Percentiles rank a stretch among this genome's conserved stretches.
These are phyloP conservation scores for Leccinellum rugosiceps DNA, from an alignment of 768 basidiomycete species.

Conservation along the genomic window DNA sequence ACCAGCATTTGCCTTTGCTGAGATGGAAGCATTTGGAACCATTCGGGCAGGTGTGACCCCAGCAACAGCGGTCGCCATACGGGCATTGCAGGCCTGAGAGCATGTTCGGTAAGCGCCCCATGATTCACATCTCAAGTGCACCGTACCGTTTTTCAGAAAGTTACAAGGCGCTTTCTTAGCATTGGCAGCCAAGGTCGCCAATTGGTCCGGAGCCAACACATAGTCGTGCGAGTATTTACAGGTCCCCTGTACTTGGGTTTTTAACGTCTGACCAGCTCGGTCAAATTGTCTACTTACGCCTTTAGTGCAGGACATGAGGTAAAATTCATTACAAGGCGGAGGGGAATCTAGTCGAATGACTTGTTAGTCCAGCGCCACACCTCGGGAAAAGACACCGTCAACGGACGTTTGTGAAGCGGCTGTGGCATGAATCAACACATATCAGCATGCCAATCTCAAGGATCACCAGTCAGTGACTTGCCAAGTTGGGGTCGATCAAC, in stretches of 20 bases:
- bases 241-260: constrained; percentile 39
- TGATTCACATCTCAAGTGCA: neutral
- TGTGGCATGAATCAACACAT: constrained; percentile 24
- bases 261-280: constrained; percentile 14
- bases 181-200: constrained; percentile 65
- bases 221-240: constrained; percentile 89
- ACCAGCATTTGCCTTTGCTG: constrained; percentile 84
- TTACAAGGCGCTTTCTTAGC: constrained; percentile 88
- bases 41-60: constrained; percentile 81
- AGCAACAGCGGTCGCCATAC: constrained; percentile 74
- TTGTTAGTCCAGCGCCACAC: constrained; percentile 1
- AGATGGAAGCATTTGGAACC: constrained; percentile 68
- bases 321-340: constrained; percentile 83
- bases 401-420: constrained; percentile 78
- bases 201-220: constrained; percentile 64
- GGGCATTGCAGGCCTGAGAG: constrained; percentile 64
- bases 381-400: constrained; percentile 4
- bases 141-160: constrained; percentile 71
- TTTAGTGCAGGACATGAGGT: constrained; percentile 80
- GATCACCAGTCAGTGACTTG: constrained; percentile 27
- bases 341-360: constrained; percentile 55
- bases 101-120: constrained; percentile 2
- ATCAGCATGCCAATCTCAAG: constrained; percentile 6
- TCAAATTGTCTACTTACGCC: constrained; percentile 43
- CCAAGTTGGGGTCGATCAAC: constrained; percentile 62